These are phyloP conservation scores for Syzygium aromaticum DNA, from an alignment of 345 rosid species.

Conservation along the genomic window DNA sequence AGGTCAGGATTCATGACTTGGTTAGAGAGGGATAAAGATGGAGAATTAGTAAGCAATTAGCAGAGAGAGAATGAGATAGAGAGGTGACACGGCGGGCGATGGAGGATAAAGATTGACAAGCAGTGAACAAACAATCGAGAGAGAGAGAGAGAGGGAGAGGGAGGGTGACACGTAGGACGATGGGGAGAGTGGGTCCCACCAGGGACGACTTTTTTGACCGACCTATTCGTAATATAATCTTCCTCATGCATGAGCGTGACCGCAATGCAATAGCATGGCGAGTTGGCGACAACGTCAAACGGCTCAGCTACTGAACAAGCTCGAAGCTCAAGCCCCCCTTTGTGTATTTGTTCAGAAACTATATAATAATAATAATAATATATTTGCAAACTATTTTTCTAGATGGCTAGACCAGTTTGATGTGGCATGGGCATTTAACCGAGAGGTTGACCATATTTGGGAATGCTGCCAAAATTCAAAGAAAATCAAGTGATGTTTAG, in stretches of 20 bases:
- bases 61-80: background rate
- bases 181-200: background rate
- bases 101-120: background rate
- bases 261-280: background rate
- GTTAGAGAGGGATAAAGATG: background rate
- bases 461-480: background rate
- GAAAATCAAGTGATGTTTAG: background rate
- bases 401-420: background rate
- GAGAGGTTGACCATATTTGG: background rate
- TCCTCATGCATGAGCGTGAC: background rate
- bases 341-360: background rate
- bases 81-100: background rate
- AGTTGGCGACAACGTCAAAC: background rate
- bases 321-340: background rate
- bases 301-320: background rate
- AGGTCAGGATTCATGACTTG: background rate
- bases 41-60: background rate
- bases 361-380: background rate
- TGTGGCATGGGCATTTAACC: background rate
- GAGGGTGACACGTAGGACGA: background rate
- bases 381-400: background rate
- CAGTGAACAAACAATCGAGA: background rate
- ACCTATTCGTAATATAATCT: background rate
- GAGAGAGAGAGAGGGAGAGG: background rate
- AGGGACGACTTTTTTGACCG: background rate